Conservation (phyloP, 1,284 basidiomycete species). For the Papiliotrema laurentii region DNA sequence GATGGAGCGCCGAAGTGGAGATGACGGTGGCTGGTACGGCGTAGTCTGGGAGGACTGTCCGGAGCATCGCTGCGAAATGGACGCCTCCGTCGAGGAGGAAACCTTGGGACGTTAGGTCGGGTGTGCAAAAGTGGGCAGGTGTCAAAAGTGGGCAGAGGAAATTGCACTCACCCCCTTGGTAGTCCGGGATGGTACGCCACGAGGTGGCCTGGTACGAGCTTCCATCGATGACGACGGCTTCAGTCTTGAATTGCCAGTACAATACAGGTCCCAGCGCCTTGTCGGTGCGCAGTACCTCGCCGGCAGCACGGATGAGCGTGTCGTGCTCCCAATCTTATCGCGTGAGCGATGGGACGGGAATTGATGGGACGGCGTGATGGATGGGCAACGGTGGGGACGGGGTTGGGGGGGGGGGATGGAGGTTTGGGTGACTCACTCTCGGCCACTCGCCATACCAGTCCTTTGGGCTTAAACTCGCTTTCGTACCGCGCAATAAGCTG, state of each 20-base stretch:
- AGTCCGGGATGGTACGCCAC: conserved; percentile 77
- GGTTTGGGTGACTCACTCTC: conserved; percentile 55
- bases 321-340: conserved; percentile 71
- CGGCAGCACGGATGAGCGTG: conserved; percentile 56
- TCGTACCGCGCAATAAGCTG: conserved; percentile 65
- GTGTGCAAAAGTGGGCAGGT: not conserved
- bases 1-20: conserved; percentile 63
- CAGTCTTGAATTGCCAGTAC: conserved; percentile 49
- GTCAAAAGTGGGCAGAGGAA: not conserved
- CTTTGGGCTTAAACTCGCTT: conserved; percentile 59
- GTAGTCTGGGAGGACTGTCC: conserved; percentile 41
- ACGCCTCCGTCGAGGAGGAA: conserved; percentile 49
- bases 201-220: conserved; percentile 73
- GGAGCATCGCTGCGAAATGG: conserved; percentile 37
- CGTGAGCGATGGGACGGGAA: too few species aligned
- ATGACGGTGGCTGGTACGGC: conserved; percentile 53
- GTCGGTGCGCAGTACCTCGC: conserved; percentile 59
- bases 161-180: conserved; percentile 61
- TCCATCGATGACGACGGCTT: conserved; percentile 58
- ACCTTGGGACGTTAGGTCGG: conserved; percentile 13
- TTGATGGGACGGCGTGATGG: too few species aligned
- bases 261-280: conserved; percentile 54
- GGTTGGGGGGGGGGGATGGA: too few species aligned
- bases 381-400: too few species aligned
- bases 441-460: conserved; percentile 75